Base-by-base conservation (phyloP, 805 yeast genomes). In the Brettanomyces custersianus region DNA sequence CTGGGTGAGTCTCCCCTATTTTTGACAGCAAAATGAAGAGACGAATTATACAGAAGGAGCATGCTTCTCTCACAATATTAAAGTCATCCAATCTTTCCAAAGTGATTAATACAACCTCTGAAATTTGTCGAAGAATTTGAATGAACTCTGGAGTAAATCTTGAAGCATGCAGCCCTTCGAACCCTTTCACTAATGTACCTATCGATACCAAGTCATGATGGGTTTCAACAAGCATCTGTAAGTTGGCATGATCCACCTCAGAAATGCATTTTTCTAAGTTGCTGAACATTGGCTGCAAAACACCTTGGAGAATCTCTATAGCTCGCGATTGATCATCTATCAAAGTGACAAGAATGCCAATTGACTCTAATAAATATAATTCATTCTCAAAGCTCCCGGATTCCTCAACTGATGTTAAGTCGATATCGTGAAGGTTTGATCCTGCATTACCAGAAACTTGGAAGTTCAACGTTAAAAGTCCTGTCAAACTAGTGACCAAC, bases 131-230 rank as follows among this genome's bases (percentile, higher is more conserved):
- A 11, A 60, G 40, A 13, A 55, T 42, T n/a, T 44, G 38, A 13
- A 53, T 40, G 31, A 58, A 53, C 31, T 57, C 58, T 20, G 48
- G 55, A 36, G 54, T 61, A 26, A 51, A 50, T 29, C 61, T 67
- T 26, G 43, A 44, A 26, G 40, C 38, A 23, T 40, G 33, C n/a
- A 49, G 33, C 16, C 41, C 32, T 42, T 80, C 92, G 48, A 82
- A 76, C 4, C 97, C 97, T 53, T 92, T 74, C 4, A 87, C 80
- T 49, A 88, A 70, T 0, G 96, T 85, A 31, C 96, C 96, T 31
- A 90, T 74, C 0, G 96, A 88, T 76, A 85, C 74, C 33, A 92
- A 60, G 23, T 79, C 70, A 54, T 90, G 96, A 55, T 92, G 95
- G 3, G 86, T 80, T 52, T 85, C 92, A 31, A 84, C 58, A 2